Evolutionary conservation across 805 yeast species (phyloP), one percentile per base, ranked within the genome.

Genomic region (Metschnikowia aberdeeniae): DNA sequence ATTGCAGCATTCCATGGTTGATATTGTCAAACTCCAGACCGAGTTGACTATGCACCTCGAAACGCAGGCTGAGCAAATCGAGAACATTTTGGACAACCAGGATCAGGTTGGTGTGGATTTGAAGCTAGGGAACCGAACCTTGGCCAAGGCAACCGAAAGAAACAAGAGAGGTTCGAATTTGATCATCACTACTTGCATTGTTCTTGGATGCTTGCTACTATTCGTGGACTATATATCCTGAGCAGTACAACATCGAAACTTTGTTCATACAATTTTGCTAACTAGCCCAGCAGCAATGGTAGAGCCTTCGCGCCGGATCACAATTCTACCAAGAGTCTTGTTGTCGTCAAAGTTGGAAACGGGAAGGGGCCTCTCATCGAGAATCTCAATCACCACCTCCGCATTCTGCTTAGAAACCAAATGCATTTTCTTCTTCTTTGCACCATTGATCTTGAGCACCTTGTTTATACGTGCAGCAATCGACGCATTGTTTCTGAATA

Each of bases 401-500:
- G 89, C 90, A 6, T 67, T 65, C 52, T 79, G 82, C 43, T 80
- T 77, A 22, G 84, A 76, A 9, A 77, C 74, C 47, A 86, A 63
- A 60, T 84, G 90, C 57, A 64, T 69, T 48, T 65, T 60, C 44
- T 79, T 72, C 46, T 81, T 80, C 52, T 67, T 73, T 29, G 50
- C 43, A 17, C 63, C 61, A 5, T 54, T 55, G 12, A 63, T 53
- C 28, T 51, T 58, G 75, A 3, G 61, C 53, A 54, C 73, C 48
- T 75, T 75, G 35, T 72, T 57, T 17, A 89, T 67, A 51, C 82
- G 76, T 4, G 89, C 89, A 1, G 93, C 87, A 34, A 80, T 78
- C 35, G 83, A 80, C 22, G 80, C 74, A 46, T 87, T 82, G 50
- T 90, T 89, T 49, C 90, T 75, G 64, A 89, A 89, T 42, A 88